phyloP scores from a whole-genome alignment of 768 basidiomycete species.

The Boletus reticuloceps region DNA sequence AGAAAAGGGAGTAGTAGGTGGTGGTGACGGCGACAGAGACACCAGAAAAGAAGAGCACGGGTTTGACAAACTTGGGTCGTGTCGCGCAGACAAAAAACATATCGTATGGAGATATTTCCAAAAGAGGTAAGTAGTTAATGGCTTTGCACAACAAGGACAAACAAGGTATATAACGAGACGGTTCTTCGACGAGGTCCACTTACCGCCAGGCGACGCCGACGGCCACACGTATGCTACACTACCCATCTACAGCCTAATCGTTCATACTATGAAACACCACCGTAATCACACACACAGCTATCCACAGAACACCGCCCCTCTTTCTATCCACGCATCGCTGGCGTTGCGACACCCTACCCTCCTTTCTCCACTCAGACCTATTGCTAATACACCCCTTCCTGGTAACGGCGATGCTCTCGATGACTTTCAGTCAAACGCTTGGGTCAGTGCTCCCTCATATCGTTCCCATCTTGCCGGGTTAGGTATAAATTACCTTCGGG shows the following conservation, averaged over 20 bases:
- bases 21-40: conserved; percentile 43
- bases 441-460: conserved; percentile 7
- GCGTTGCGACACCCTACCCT: conserved; percentile 32
- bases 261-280: conserved; percentile 24
- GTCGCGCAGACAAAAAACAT: conserved; percentile 10
- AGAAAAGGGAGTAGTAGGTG: conserved; percentile 52
- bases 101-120: conserved; percentile 4
- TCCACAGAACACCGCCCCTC: conserved; percentile 5
- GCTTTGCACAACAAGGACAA: conserved; percentile 24
- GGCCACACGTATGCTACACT: background rate
- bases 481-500: conserved; percentile 20
- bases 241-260: background rate
- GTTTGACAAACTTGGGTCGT: background rate
- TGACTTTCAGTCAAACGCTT: conserved; percentile 33
- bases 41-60: conserved; percentile 33
- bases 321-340: conserved; percentile 26
- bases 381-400: conserved; percentile 2
- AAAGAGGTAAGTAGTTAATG: conserved; percentile 17
- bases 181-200: background rate
- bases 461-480: conserved; percentile 24
- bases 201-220: background rate
- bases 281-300: conserved; percentile 24
- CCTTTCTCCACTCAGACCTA: conserved; percentile 25
- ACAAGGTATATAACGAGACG: conserved; percentile 3
- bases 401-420: conserved; percentile 4